Percentiles rank a stretch among this genome's conserved stretches.
phyloP scores from a whole-genome alignment of 306 rosid species.

The Sindora glabra region DNA sequence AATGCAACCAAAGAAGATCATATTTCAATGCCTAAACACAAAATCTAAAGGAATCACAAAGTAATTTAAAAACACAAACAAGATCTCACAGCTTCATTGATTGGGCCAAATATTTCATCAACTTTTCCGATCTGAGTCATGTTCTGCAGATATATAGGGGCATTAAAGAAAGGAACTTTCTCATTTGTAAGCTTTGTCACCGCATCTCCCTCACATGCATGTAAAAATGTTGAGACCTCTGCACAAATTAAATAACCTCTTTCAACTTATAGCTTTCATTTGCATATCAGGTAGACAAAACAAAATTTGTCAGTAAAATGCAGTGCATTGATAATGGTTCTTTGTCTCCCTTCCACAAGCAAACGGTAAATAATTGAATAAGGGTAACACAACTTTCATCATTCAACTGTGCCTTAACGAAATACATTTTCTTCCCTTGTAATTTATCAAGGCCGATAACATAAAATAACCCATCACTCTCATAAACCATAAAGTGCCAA shows the following conservation, averaged over 20 bases:
- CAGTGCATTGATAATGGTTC: too few relatives aligned
- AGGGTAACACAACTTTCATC: too few relatives aligned
- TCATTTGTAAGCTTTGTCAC: slow-evolving; percentile 80
- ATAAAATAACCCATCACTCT: too few relatives aligned
- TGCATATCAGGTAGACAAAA: too few relatives aligned
- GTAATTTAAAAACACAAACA: neutral
- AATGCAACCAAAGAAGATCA: neutral
- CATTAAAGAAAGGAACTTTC: slow-evolving; percentile 85
- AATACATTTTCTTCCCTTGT: too few relatives aligned
- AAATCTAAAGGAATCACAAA: neutral
- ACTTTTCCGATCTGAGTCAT: slow-evolving; percentile 98
- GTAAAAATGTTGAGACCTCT: slow-evolving; percentile 82
- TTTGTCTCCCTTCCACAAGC: too few relatives aligned
- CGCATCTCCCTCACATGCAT: slow-evolving; percentile 95
- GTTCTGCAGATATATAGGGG: slow-evolving; percentile 89
- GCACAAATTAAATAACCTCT: slow-evolving; percentile 9
- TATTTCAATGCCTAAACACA: neutral
- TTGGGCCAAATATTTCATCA: slow-evolving; percentile 85
- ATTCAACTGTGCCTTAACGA: too few relatives aligned
- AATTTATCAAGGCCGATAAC: too few relatives aligned
- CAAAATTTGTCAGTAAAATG: too few relatives aligned
- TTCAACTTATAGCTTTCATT: neutral
- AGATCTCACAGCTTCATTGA: slow-evolving; percentile 45
- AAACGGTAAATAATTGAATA: too few relatives aligned
- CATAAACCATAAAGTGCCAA: too few relatives aligned